Evolutionary conservation across 192 early-diverging fungal species (phyloP).

Genomic region (Umbelopsis vinacea): DNA sequence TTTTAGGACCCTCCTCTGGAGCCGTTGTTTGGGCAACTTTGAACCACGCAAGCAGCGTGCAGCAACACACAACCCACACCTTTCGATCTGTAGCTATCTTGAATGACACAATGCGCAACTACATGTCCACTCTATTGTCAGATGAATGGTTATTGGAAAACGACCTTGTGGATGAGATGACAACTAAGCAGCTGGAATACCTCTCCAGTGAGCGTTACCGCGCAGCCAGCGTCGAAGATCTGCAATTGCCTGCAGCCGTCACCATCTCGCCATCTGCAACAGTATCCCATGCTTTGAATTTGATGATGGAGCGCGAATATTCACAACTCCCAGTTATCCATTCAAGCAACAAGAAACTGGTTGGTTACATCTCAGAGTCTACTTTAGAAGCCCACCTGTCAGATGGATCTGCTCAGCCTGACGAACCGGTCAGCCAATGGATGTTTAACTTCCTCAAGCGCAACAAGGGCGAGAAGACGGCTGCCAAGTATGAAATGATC

Average conservation of each 20-base stretch:
- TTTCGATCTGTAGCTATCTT: conserved; percentile 59
- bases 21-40: conserved; percentile 67
- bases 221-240: conserved; percentile 81
- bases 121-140: conserved; percentile 67
- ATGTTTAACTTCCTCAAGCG: conserved; percentile 69
- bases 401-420: conserved; percentile 48
- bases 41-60: conserved; percentile 44
- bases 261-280: conserved; percentile 62
- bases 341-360: conserved; percentile 60
- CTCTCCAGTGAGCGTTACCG: conserved; percentile 70
- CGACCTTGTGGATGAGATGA: conserved; percentile 68
- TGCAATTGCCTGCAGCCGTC: conserved; percentile 81
- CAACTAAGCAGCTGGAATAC: conserved; percentile 60
- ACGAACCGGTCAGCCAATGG: conserved; percentile 57
- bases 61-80: conserved; percentile 37
- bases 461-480: background rate
- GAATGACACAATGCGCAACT: conserved; percentile 74
- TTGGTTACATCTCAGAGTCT: conserved; percentile 77
- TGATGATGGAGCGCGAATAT: conserved; percentile 84
- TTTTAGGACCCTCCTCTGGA: conserved; percentile 63
- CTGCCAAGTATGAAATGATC: conserved; percentile 68
- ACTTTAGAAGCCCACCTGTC: conserved; percentile 63
- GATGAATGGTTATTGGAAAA: conserved; percentile 83
- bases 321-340: conserved; percentile 86
- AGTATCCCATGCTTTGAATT: conserved; percentile 65